phyloP scores from a whole-genome alignment of 345 rosid species.

The Citrus reticulata region DNA sequence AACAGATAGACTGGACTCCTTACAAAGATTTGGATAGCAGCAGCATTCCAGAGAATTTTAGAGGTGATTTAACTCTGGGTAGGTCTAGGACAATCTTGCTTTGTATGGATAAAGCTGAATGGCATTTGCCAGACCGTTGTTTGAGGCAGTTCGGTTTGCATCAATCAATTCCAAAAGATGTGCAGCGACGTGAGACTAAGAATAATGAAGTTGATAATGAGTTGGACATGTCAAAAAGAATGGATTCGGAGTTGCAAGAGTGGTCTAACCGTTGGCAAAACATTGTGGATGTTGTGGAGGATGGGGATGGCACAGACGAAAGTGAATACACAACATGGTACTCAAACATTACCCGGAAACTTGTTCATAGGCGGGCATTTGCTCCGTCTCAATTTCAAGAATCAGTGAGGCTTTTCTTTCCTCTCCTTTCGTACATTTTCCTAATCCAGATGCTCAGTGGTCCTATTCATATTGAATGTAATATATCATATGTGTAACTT shows the following conservation, averaged over 20 bases:
- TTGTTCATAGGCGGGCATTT: slow-evolving; percentile 30
- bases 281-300: not conserved
- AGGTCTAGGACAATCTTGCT: slow-evolving; percentile 53
- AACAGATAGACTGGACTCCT: slow-evolving; percentile 56
- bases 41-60: slow-evolving; percentile 36
- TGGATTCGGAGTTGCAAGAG: slow-evolving; percentile 7
- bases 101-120: slow-evolving; percentile 55
- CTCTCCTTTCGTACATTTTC: not conserved
- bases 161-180: not conserved
- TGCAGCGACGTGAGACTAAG: slow-evolving; percentile 1
- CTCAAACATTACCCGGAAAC: not conserved
- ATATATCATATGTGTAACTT: not conserved
- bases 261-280: not conserved
- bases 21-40: slow-evolving; percentile 35
- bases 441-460: not conserved
- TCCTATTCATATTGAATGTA: not conserved
- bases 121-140: slow-evolving; percentile 62
- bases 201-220: slow-evolving; percentile 1
- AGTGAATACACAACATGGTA: not conserved
- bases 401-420: slow-evolving; percentile 22
- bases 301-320: not conserved
- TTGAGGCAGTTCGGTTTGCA: slow-evolving; percentile 46
- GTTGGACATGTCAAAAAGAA: not conserved
- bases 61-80: slow-evolving; percentile 30
- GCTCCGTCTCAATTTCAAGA: slow-evolving; percentile 34